Evolutionary conservation across 73 alveolate genomes (phyloP).

Genomic region (Paramecium primaurelia): DNA sequence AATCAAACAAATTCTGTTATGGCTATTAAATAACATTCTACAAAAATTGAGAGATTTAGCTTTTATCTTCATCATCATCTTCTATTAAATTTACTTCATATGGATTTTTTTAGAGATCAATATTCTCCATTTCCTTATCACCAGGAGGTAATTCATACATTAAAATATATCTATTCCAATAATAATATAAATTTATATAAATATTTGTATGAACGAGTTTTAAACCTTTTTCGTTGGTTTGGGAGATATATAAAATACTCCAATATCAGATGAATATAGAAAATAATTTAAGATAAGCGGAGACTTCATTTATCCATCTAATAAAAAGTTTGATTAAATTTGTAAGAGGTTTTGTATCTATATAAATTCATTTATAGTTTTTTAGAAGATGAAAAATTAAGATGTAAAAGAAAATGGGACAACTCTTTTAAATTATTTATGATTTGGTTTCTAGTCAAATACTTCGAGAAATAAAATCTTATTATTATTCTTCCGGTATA

Average conservation of each 20-base stretch:
- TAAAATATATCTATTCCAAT: neutral
- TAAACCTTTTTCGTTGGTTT: neutral
- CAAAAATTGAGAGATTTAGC: neutral
- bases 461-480: neutral
- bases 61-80: neutral
- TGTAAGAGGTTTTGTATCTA: neutral
- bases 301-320: neutral
- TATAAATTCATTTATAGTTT: neutral
- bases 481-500: neutral
- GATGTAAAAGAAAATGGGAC: slow-evolving; percentile 44
- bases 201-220: neutral
- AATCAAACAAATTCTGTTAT: neutral
- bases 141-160: neutral
- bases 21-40: neutral
- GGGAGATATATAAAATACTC: neutral
- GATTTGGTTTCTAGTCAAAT: slow-evolving; percentile 26
- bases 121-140: neutral
- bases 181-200: neutral
- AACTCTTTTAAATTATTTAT: slow-evolving; percentile 20
- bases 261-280: neutral
- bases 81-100: neutral
- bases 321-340: neutral
- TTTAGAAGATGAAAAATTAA: slow-evolving; percentile 32
- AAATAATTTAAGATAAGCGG: slow-evolving; percentile 23
- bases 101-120: neutral